Evolutionary conservation across 2,329 filamentous ascomycete genomes (phyloP).

Genomic region (Lachnellula willkommii): DNA sequence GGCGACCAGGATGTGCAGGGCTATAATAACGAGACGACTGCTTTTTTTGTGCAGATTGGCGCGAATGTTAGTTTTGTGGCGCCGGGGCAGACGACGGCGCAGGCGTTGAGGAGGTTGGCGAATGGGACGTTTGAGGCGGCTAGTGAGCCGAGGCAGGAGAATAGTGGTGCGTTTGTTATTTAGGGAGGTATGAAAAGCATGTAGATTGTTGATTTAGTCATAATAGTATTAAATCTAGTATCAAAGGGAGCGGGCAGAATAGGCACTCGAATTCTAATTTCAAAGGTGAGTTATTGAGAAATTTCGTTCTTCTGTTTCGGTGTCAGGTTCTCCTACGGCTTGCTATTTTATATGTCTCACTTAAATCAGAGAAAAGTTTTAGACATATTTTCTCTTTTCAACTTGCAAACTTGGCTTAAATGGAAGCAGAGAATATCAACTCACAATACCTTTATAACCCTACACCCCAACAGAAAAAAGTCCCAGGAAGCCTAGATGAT

Average conservation of each 20-base stretch:
- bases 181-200: slow-evolving; percentile 24
- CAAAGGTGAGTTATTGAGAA: no score
- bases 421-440: no score
- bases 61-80: slow-evolving; percentile 58
- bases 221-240: not conserved
- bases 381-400: no score
- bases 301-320: no score
- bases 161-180: slow-evolving; percentile 59
- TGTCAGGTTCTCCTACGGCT: no score
- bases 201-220: not conserved
- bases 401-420: no score
- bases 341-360: no score
- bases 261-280: no score
- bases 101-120: slow-evolving; percentile 55
- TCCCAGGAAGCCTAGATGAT: no score
- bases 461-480: no score
- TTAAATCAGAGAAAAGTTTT: no score
- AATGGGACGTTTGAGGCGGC: slow-evolving; percentile 74
- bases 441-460: no score
- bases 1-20: slow-evolving; percentile 32
- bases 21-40: slow-evolving; percentile 56
- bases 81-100: slow-evolving; percentile 50
- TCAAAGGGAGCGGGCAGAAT: not conserved
- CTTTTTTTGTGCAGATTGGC: slow-evolving; percentile 50
- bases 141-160: slow-evolving; percentile 67